Evolutionary conservation across 2,329 filamentous ascomycete genomes (phyloP), one percentile per base, ranked within the genome.

Genomic region (Alternaria triticimaculans): DNA sequence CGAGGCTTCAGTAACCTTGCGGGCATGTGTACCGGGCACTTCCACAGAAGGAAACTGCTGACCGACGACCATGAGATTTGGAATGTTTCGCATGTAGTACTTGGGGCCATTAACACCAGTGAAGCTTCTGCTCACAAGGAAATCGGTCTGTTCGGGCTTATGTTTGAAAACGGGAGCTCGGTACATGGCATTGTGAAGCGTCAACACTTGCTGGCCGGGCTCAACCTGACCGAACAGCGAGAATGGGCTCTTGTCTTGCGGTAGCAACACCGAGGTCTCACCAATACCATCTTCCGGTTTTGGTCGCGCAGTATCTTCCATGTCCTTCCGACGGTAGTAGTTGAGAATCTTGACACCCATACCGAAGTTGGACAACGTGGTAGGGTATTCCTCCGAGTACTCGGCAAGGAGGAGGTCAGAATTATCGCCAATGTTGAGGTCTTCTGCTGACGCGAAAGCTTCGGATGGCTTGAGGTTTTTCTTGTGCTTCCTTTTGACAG

Each of bases 271-370:
- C 51, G 92, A 90, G 3, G 92, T 92, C 81, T 99, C 96, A 62
- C 96, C 96, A 65, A 99, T 87, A 18, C 72, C 72, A 55, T 74
- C 72, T 5, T 97, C 93, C 63, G 86, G 80, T 83, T 94, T 96
- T 1, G 93, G 92, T 1, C 92, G 87, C 56, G 88, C 86, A 53
- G 89, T 88, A 64, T 96, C 92, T 49, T 96, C 92, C 76, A 76
- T 76, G 54, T 93, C 92, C 74, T 93, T 93, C 63, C 94, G 89
- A 43, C 93, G 92, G 78, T 97, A 97, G 80, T 98, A 99, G 80
- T 99, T 98, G 84, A 98, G 93, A 62, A 99, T 87, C 57, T 94
- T 92, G 78, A 91, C 97, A 56, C 94, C 94, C 96, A 99, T 99
- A 69, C 95, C 96, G 74, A 97, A 97, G 76, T 97, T 97, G 46